Evolutionary conservation across 2,329 filamentous ascomycete genomes (phyloP), one percentile per base, ranked within the genome.

Genomic region (Penicillium sp.): DNA sequence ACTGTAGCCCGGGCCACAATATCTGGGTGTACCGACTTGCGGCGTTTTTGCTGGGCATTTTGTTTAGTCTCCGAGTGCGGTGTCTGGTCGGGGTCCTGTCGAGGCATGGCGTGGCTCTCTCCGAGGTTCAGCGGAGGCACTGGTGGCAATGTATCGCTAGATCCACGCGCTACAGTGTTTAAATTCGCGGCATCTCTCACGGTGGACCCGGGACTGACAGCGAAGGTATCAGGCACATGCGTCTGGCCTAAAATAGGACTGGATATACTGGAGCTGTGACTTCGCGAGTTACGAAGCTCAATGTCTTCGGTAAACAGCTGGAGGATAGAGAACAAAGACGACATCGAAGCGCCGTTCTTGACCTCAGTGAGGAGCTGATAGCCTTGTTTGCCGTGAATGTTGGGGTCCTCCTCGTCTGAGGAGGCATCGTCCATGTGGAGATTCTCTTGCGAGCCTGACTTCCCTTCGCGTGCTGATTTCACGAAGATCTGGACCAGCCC

Each of bases 301-400:
- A 99, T 87, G 68, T 97, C 92, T 72, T 99, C 94, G 3, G 94
- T 99, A 70, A 99, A 99, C 0, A 99, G 80, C 2, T 93, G 96
- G 76, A 99, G 86, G 64, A 99, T 96, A 0, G 94, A 97, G 74
- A 99, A 99, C 2, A 99, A 77, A 0, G 94, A 99, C 5, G 94
- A 99, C 93, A 99, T 97, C 1, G 95, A 93, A 1, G 94, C 92
- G 15, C 94, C 94, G 68, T 99, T 99, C 69, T 94, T 95, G 52
- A 99, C 93, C 75, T 99, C 95, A 0, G 94, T 99, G 53, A 99
- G 81, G 39, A 99, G 82, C 72, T 97, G 94, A 69, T 99, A 99
- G 33, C 89, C 90, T 71, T 96, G 92, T 55, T 90, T 87, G 8
- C 83, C 84, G 5, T 82, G 75, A 33, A 81, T 76, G 40, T 79